Base-by-base conservation (phyloP, 1,139 yeast species). In the Kluyveromyces marxianus region DNA sequence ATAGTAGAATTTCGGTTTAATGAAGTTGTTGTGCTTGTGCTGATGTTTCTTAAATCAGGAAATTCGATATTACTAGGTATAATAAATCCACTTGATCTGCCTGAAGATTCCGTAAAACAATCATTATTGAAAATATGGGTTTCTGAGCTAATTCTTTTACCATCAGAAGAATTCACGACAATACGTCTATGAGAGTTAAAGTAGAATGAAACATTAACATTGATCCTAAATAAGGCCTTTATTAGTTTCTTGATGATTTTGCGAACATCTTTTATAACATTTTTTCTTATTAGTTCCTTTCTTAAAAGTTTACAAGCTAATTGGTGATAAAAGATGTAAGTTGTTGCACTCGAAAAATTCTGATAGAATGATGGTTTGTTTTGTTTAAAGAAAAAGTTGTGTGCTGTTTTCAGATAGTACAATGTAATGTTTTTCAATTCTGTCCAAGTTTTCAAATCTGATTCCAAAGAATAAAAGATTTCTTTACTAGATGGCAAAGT, bases 391-490 rank as follows among this genome's bases (percentile, higher is more conserved):
- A 83, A 62, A 1, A 82, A 73, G 45, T 73, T 75, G 44, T 71
- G 58, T 0, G 77, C 65, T 46, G 75, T 57, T 37, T 74, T 75
- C 34, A 80, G 63, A 37, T 76, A 67, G 49, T 69, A 70, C 7
- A 70, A 62, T 44, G 80, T 69, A 7, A 70, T 67, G 41, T 73
- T 74, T 41, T 70, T 66, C 35, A 81, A 59, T 21, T 72, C 76
- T 2, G 75, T 67, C 89, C 89, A 83, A 7, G 69, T 68, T n/a
- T 70, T 65, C 27, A 81, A 64, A 59, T 83, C 90, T 1, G 74
- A 63, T 4, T 77, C 72, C 47, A 78, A 79, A 44, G 70, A 69
- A 57, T 80, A 81, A 58, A 82, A 81, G 24, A 78, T 58, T 8
- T 63, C 68, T 7, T 67, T 66, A 32, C 60, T 51, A 14, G 59